Evolutionary conservation across 2,329 filamentous ascomycete species (phyloP).

Genomic region (Microdochium nivale): DNA sequence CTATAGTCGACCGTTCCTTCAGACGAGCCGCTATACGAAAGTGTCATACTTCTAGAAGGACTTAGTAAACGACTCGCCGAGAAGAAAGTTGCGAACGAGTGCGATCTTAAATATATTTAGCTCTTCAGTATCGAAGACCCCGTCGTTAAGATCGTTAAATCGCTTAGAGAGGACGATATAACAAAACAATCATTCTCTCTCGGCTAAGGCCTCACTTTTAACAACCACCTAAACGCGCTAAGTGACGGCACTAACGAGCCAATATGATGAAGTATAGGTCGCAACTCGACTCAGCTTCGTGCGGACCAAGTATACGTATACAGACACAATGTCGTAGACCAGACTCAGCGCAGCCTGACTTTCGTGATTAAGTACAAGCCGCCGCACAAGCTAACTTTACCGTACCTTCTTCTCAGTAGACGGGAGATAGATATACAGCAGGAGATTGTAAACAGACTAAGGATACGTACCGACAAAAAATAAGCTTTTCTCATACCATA

Average conservation of each 20-base stretch:
- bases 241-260: conserved; percentile 1
- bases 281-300: not conserved
- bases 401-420: conserved; percentile 7
- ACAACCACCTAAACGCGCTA: conserved; percentile 1
- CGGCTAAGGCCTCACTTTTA: not conserved
- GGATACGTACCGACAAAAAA: conserved; percentile 6
- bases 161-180: not conserved
- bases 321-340: not conserved
- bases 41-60: not conserved
- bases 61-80: not conserved
- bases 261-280: not conserved
- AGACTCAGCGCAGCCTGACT: not conserved
- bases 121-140: not conserved
- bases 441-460: conserved; percentile 9
- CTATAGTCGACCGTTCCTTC: not conserved
- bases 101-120: not conserved
- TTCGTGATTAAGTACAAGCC: conserved; percentile 11
- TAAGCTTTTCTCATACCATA: not conserved
- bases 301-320: not conserved
- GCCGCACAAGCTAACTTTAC: conserved; percentile 10
- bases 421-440: conserved; percentile 9
- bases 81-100: not conserved
- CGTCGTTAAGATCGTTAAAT: not conserved
- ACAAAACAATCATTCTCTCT: not conserved
- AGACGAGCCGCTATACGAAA: not conserved